Evolutionary conservation across 2,329 filamentous ascomycete genomes (phyloP).

Genomic region (Claviceps spartinae): DNA sequence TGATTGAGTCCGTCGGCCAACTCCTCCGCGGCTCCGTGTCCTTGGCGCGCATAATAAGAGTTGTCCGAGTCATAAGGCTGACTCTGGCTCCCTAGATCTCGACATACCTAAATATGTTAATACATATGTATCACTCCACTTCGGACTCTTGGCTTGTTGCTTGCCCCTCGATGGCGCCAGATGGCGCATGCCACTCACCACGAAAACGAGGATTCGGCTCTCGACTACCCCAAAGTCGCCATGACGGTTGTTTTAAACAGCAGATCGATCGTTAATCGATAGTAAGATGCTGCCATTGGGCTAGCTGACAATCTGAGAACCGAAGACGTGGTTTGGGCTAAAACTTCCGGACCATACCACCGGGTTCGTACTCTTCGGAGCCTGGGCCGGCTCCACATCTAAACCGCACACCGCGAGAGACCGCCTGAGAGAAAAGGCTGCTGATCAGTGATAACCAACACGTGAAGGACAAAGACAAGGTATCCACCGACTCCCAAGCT

Average conservation of each 20-base stretch:
- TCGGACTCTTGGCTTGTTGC: neutral
- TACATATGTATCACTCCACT: neutral
- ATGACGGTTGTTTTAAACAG: neutral
- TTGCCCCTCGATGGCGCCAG: neutral
- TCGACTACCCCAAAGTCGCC: neutral
- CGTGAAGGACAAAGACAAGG: neutral
- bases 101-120: neutral
- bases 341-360: neutral
- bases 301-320: neutral
- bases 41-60: neutral
- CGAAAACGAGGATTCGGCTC: neutral
- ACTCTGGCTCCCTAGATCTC: neutral
- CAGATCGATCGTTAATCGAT: neutral
- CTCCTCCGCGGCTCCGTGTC: too few relatives aligned
- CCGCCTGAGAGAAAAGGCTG: neutral
- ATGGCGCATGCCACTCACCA: neutral
- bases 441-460: neutral
- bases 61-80: neutral
- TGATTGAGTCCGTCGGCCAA: neutral
- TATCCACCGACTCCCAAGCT: neutral
- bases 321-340: neutral
- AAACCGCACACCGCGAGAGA: neutral
- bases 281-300: neutral
- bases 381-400: neutral
- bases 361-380: neutral